Evolutionary conservation across 2,329 filamentous ascomycete genomes (phyloP), one percentile per base, ranked within the genome.

Genomic region (Tolypocladium tundrense): DNA sequence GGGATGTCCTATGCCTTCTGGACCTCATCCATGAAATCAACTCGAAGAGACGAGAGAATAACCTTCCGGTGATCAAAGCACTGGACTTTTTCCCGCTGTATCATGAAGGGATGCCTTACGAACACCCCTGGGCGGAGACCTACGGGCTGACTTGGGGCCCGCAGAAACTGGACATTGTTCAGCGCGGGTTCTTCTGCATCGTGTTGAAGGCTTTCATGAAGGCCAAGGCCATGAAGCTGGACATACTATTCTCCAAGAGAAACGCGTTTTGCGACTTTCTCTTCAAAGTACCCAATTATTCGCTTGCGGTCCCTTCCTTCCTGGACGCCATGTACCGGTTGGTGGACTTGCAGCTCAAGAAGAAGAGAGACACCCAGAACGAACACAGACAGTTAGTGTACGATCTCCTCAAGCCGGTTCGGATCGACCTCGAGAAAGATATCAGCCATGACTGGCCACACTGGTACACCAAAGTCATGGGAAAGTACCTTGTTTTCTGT

Each of bases 21-120:
- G 71, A 75, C 55, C 58, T 74, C 2, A 71, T 75, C 24, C 56
- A 68, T 39, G 71, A 74, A 50, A 61, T 75, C 50, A 75, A 75
- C 50, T 8, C 41, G 14, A 48, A 61, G 3, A 66, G 72, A 0
- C 56, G 55, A 5, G 27, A 55, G 3, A 14, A 55, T 2, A 40
- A 37, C 0, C 31, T 59, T 3, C 58, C 67, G 0, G 31, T 51
- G 0, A 67, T 75, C 24, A 42, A 60, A 3, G 60, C 59, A 0
- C 61, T 75, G 1, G 72, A 75, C 33, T 73, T 74, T 43, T 69
- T 64, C n/a, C 72, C 72, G 0, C 45, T 62, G 1, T 74, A 67
- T 45, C 63, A 74, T 43, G 33, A 57, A 0, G 70, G 72, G 0
- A 68, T 65, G 45, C 64, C 66, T 0, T 68, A 61, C 42, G 10